Evolutionary conservation across 257 asterid species (phyloP), one percentile per base, ranked within the genome.

Genomic region (Solanum rostratum): DNA sequence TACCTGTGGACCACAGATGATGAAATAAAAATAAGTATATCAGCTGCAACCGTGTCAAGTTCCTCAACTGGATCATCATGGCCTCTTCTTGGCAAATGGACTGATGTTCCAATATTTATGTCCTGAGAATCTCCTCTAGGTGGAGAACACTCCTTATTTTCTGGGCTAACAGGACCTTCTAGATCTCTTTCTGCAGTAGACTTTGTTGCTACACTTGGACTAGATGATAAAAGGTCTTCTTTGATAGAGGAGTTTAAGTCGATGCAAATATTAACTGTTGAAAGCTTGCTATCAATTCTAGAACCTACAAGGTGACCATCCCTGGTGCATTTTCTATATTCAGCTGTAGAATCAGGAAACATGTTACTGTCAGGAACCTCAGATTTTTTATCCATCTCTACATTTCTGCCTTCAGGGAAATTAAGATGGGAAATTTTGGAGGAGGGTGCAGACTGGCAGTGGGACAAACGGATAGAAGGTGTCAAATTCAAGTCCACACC

Each of bases 81-180:
- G 43, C 63, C 63, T 69, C 54, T 80, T 71, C 81, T 86, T 22
- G 86, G 43, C 79, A 84, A 63, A 53, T 57, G 39, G 66, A 86
- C 79, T 55, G 85, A 83, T 41, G 84, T 79, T 74, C 80, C 87
- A 41, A 45, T 84, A 85, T 78, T 86, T 71, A 66, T 87, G 81
- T 87, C 91, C 87, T 87, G 88, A 4, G 93, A 87, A 80, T 86
- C 85, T 71, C 91, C 95, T 88, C 91, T 89, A 6, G 92, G 95
- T 81, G 93, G 93, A 89, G 91, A 84, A 55, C 89, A 85, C 84
- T 93, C 95, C 88, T 91, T 90, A 53, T 91, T 92, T 43, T 91
- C 93, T 18, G 93, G 94, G 87, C 97, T 90, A 74, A 85, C 80
- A 3, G 93, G 92, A 19, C 92, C 92, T 85, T 86, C 87, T 85